phyloP scores from a whole-genome alignment of 1,284 basidiomycete species.

The Schizophyllum amplum region DNA sequence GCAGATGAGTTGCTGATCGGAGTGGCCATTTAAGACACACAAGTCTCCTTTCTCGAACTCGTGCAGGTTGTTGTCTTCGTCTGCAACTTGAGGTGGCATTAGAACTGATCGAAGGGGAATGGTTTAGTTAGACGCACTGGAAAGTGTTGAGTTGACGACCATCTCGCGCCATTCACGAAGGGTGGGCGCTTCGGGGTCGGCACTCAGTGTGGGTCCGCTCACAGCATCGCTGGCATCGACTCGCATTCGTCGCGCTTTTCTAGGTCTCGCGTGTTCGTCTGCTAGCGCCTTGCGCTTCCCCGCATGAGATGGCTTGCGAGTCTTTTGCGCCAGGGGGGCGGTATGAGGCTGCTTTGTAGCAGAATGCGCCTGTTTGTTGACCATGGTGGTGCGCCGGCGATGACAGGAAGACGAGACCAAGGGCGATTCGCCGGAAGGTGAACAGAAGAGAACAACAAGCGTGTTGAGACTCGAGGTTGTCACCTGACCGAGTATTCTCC shows the following conservation, averaged over 20 bases:
- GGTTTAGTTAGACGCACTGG: neutral
- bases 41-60: neutral
- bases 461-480: neutral
- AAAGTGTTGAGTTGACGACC: neutral
- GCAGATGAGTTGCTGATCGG: neutral
- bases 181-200: neutral
- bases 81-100: neutral
- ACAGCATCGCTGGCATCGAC: neutral
- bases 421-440: neutral
- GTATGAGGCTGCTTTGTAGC: neutral
- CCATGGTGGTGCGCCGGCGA: neutral
- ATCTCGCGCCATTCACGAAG: neutral
- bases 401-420: neutral
- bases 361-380: neutral
- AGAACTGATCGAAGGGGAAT: neutral
- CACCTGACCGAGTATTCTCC: neutral
- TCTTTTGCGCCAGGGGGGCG: neutral
- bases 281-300: neutral
- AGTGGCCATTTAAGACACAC: neutral
- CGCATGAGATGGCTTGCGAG: neutral
- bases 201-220: neutral
- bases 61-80: neutral
- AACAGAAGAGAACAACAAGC: neutral
- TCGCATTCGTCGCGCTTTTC: neutral
- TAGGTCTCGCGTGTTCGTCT: neutral